Evolutionary conservation across 202 grass and related monocot species (phyloP).

Genomic region (Miscanthus sacchariflorus): DNA sequence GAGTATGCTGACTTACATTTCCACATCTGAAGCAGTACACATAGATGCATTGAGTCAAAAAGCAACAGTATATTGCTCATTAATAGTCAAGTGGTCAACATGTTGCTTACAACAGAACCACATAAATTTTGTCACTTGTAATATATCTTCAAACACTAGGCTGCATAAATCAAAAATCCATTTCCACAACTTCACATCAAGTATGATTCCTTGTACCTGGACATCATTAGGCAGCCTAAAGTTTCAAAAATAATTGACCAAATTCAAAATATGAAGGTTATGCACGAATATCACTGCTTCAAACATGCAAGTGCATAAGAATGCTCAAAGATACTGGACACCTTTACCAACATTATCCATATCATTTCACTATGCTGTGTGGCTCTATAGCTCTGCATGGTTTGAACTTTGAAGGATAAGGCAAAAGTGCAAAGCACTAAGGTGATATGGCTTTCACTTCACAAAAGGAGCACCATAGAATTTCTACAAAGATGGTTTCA

Average conservation of each 20-base stretch:
- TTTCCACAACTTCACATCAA: conserved; percentile 2
- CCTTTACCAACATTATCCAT: conserved; percentile 65
- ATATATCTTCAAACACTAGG: conserved; percentile 54
- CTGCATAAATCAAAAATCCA: conserved; percentile 34
- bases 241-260: neutral
- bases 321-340: conserved; percentile 50
- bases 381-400: conserved; percentile 61
- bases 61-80: neutral
- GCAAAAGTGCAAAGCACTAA: conserved; percentile 84
- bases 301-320: conserved; percentile 44
- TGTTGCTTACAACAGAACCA: conserved; percentile 15
- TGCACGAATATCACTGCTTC: conserved; percentile 1
- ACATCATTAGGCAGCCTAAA: neutral
- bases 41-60: neutral
- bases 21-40: neutral
- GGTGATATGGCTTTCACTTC: conserved; percentile 70
- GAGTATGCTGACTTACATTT: conserved; percentile 13
- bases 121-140: neutral
- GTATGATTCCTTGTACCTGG: conserved; percentile 28
- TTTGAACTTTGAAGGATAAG: conserved; percentile 63
- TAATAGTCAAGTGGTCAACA: neutral
- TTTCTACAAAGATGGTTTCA: conserved; percentile 56
- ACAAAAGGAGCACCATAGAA: conserved; percentile 68
- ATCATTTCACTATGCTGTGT: conserved; percentile 66
- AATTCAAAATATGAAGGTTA: conserved; percentile 19